Evolutionary conservation across 2,329 filamentous ascomycete genomes (phyloP).

Genomic region (Cordyceps pruinosa): DNA sequence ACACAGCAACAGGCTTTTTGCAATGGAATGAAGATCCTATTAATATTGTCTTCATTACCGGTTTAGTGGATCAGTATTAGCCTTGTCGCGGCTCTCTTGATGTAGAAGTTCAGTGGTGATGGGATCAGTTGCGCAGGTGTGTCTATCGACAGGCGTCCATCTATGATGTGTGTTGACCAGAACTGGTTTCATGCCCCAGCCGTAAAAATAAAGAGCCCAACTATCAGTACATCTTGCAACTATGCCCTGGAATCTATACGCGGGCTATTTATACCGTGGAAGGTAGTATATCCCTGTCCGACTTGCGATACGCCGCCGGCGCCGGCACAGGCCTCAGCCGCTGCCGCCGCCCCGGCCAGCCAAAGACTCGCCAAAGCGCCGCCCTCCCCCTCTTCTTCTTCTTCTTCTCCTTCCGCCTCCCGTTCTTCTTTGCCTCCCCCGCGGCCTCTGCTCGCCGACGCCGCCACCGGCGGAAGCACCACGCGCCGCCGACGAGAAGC

Average conservation of each 20-base stretch:
- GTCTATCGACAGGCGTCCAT: too few species aligned
- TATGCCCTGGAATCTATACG: too few species aligned
- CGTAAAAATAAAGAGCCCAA: too few species aligned
- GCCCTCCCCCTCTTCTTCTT: background rate
- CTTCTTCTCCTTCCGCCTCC: background rate
- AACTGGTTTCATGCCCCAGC: too few species aligned
- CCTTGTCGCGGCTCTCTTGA: too few species aligned
- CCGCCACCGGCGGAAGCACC: slow-evolving; percentile 5
- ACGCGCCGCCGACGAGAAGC: background rate
- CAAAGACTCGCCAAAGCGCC: background rate
- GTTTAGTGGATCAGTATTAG: too few species aligned
- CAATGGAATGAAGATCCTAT: background rate
- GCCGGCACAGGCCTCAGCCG: background rate
- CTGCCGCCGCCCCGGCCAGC: background rate
- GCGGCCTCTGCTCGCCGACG: background rate
- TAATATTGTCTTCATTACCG: too few species aligned
- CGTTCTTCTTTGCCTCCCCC: background rate
- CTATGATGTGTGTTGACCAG: too few species aligned
- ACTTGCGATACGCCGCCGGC: slow-evolving; percentile 1
- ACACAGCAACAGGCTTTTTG: background rate
- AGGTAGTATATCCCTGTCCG: background rate
- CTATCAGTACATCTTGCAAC: too few species aligned
- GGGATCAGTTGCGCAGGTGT: too few species aligned
- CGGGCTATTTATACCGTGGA: background rate
- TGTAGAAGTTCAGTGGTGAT: too few species aligned